Percentiles rank a stretch among this genome's conserved stretches.
Conservation (phyloP, 805 yeast species). For the Starmerella apicola region DNA sequence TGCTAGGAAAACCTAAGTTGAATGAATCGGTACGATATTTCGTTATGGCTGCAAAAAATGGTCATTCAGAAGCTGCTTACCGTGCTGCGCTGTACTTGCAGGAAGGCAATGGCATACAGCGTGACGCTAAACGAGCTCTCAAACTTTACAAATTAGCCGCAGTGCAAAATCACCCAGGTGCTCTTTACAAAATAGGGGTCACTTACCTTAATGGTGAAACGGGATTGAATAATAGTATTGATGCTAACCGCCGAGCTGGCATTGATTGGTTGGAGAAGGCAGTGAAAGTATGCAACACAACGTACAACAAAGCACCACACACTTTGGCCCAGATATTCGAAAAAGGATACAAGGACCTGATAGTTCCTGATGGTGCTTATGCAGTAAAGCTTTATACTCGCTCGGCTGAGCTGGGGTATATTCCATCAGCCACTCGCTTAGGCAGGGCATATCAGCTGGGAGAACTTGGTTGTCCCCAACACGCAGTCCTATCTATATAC, state of each 20-base stretch:
- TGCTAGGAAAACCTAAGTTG: slow-evolving; percentile 55
- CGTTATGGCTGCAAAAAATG: slow-evolving; percentile 84
- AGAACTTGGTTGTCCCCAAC: slow-evolving; percentile 51
- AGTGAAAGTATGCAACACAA: slow-evolving; percentile 65
- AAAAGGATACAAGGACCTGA: slow-evolving; percentile 73
- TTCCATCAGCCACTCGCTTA: slow-evolving; percentile 63
- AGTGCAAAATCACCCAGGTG: slow-evolving; percentile 86
- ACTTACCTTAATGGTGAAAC: slow-evolving; percentile 72
- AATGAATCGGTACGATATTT: slow-evolving; percentile 66
- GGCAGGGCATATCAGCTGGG: slow-evolving; percentile 82
- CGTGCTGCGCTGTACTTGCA: slow-evolving; percentile 85
- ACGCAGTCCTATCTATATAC: slow-evolving; percentile 75
- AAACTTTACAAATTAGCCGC: slow-evolving; percentile 81
- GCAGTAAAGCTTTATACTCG: slow-evolving; percentile 77
- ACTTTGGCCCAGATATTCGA: slow-evolving; percentile 79
- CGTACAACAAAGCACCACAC: slow-evolving; percentile 86
- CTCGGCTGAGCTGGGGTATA: slow-evolving; percentile 79
- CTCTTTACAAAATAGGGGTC: slow-evolving; percentile 84
- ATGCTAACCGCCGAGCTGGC: slow-evolving; percentile 68
- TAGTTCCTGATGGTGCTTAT: slow-evolving; percentile 70
- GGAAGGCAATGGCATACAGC: slow-evolving; percentile 83
- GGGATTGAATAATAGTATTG: slow-evolving; percentile 60
- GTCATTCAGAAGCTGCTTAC: slow-evolving; percentile 83
- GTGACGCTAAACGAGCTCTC: slow-evolving; percentile 76
- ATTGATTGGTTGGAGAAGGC: slow-evolving; percentile 90